These are phyloP conservation scores for Ammopiptanthus mongolicus DNA, from an alignment of 306 rosid genomes.

Conservation along the genomic window DNA sequence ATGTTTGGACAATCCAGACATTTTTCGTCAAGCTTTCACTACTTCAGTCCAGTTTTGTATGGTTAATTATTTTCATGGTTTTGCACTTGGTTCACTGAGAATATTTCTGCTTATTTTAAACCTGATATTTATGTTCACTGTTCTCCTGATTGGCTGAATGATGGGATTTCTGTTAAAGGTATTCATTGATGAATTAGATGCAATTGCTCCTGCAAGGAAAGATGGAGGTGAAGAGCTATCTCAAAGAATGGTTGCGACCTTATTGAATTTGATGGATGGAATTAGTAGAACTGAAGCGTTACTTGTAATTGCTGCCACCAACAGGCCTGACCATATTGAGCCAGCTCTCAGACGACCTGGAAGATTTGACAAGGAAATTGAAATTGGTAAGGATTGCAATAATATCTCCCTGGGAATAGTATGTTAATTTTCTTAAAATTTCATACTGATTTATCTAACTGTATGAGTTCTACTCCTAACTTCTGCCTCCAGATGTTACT, in stretches of 20 bases:
- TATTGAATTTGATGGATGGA: constrained; percentile 85
- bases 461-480: neutral
- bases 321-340: constrained; percentile 78
- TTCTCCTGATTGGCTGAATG: constrained; percentile 12
- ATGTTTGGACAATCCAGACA: neutral
- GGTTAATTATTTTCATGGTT: constrained; percentile 5
- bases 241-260: constrained; percentile 77
- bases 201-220: constrained; percentile 86
- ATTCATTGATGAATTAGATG: constrained; percentile 90
- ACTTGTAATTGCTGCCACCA: constrained; percentile 85
- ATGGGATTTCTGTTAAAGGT: constrained; percentile 43
- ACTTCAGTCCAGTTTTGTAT: neutral
- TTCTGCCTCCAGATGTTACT: constrained; percentile 6
- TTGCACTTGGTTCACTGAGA: constrained; percentile 1
- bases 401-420: neutral
- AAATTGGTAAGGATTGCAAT: constrained; percentile 54
- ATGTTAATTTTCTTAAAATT: constrained; percentile 5
- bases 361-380: constrained; percentile 89
- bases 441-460: neutral
- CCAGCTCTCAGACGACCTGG: constrained; percentile 95
- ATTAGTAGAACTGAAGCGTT: constrained; percentile 58
- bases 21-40: neutral
- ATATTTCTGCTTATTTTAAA: constrained; percentile 9
- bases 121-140: neutral
- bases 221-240: constrained; percentile 88